A percentile compares a stretch with the other conserved stretches of the same genome.
Conservation (phyloP, 805 yeast species). For the Candida khao-thaluensis region DNA sequence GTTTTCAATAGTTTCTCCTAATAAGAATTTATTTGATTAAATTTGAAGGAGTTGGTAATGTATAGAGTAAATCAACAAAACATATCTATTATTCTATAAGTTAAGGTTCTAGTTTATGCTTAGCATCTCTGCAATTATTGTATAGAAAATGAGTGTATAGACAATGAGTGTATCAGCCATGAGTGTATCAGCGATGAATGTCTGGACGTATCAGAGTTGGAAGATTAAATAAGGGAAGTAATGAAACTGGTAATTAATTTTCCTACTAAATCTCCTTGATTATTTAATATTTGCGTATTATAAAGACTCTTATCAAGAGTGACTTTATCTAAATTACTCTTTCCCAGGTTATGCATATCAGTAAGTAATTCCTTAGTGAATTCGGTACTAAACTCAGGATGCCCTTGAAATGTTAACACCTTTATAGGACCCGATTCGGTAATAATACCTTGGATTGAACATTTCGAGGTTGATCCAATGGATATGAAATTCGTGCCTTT, state of each 20-base stretch:
- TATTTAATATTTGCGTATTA: constrained; percentile 29
- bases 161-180: no score
- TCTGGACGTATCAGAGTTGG: no score
- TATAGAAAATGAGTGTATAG: no score
- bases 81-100: constrained; percentile 7
- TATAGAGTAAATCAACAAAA: constrained; percentile 1
- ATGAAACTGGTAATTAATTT: constrained; percentile 37
- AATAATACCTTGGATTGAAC: constrained; percentile 66
- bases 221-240: constrained; percentile 8
- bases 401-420: constrained; percentile 79
- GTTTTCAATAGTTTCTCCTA: constrained; percentile 36
- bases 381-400: constrained; percentile 69
- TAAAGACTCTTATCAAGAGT: constrained; percentile 28
- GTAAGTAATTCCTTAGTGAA: constrained; percentile 26
- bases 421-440: constrained; percentile 42
- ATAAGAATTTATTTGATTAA: constrained; percentile 23
- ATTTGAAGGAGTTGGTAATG: no score
- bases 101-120: no score
- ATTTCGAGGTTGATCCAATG: constrained; percentile 54
- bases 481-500: constrained; percentile 27
- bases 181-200: no score
- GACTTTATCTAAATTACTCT: constrained; percentile 20
- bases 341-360: constrained; percentile 16
- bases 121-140: no score
- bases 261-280: constrained; percentile 42